Evolutionary conservation across 2,329 filamentous ascomycete species (phyloP).

Genomic region (Hypoxylon rubiginosum): DNA sequence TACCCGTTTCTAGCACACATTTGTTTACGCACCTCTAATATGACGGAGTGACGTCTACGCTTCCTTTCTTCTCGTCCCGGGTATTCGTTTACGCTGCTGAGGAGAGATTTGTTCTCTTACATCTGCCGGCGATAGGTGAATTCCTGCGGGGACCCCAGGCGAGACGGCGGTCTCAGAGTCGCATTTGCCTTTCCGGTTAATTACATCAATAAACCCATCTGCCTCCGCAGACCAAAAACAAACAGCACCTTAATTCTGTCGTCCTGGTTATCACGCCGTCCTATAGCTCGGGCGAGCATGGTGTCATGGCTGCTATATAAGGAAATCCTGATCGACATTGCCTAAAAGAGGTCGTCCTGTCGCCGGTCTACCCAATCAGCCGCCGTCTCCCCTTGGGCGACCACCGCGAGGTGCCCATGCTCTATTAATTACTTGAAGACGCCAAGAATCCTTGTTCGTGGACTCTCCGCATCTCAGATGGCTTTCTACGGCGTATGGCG

Average conservation of each 20-base stretch:
- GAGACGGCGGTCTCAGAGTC: slow-evolving; percentile 29
- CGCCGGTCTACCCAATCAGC: slow-evolving; percentile 33
- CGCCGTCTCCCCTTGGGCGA: slow-evolving; percentile 14
- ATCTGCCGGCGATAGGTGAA: slow-evolving; percentile 38
- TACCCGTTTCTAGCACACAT: not conserved
- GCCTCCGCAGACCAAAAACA: slow-evolving; percentile 43
- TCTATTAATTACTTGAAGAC: slow-evolving; percentile 34
- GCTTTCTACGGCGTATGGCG: slow-evolving; percentile 23
- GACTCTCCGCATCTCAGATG: slow-evolving; percentile 39
- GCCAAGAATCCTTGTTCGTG: slow-evolving; percentile 33
- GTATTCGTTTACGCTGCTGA: slow-evolving; percentile 18
- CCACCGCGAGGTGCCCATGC: slow-evolving; percentile 26
- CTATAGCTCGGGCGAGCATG: slow-evolving; percentile 25
- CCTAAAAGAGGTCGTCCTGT: slow-evolving; percentile 36
- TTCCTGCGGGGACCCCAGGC: slow-evolving; percentile 32
- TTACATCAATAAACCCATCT: slow-evolving; percentile 43
- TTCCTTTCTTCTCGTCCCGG: slow-evolving; percentile 10
- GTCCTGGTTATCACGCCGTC: slow-evolving; percentile 16
- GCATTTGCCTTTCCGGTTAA: slow-evolving; percentile 44
- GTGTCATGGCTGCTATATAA: slow-evolving; percentile 37
- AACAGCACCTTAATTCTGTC: slow-evolving; percentile 28
- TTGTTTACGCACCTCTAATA: slow-evolving; percentile 14
- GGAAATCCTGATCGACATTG: slow-evolving; percentile 34
- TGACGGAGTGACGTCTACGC: slow-evolving; percentile 15
- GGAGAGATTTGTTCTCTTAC: slow-evolving; percentile 1